Percentiles rank a stretch among this genome's conserved stretches.
phyloP scores from a whole-genome alignment of 2,329 filamentous ascomycete species.

The Keithomyces neogunnii region DNA sequence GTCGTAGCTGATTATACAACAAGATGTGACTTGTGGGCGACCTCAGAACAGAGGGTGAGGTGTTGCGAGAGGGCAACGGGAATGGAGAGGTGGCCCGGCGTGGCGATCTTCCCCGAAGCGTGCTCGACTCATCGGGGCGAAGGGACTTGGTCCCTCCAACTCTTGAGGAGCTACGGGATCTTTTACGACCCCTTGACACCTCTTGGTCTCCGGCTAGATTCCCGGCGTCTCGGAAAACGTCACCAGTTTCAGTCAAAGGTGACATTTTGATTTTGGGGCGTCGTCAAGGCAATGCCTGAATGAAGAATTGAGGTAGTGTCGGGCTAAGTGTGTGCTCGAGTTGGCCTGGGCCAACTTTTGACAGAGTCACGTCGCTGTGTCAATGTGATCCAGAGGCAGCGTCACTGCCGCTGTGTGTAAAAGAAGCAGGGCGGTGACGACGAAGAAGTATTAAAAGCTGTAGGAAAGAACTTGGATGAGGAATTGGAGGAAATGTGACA shows the following conservation, averaged over 20 bases:
- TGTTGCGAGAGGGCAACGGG: conserved; percentile 21
- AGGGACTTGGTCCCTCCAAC: conserved; percentile 20
- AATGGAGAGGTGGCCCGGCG: conserved; percentile 29
- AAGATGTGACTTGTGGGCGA: conserved; percentile 34
- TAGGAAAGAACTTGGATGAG: no score
- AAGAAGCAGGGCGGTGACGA: no score
- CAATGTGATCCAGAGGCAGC: no score
- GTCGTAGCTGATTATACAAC: conserved; percentile 30
- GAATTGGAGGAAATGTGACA: no score
- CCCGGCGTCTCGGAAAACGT: conserved; percentile 15
- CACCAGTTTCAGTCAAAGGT: conserved; percentile 11
- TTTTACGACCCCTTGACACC: conserved; percentile 28
- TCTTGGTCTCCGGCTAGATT: conserved; percentile 19
- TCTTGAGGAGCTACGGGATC: conserved; percentile 29
- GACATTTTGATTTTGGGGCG: conserved; percentile 13
- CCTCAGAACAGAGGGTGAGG: conserved; percentile 23
- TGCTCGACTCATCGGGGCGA: conserved; percentile 33
- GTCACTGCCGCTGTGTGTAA: no score
- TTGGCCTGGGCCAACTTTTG: no score
- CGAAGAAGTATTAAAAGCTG: no score
- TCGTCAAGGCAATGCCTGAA: not conserved
- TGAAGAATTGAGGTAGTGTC: not conserved
- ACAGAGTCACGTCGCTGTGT: no score
- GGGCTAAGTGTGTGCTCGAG: no score
- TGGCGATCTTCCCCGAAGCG: conserved; percentile 31